Evolutionary conservation across 1,139 yeast genomes (phyloP), one percentile per base, ranked within the genome.

Genomic region (Geotrichum europaeum): DNA sequence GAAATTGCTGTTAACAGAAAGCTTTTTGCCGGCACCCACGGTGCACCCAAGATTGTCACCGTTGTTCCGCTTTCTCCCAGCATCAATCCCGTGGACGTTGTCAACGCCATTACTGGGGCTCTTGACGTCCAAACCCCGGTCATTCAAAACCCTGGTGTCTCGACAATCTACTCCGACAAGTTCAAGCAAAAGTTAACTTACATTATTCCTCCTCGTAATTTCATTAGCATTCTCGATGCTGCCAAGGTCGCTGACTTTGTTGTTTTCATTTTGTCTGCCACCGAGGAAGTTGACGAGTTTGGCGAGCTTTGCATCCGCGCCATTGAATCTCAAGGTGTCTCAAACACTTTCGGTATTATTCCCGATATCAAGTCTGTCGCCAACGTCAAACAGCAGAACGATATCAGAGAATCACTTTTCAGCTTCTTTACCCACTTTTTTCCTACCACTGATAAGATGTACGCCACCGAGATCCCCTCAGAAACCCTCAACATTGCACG

Each of bases 241-340:
- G 91, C 96, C 34, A 89, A 89, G 70, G 83, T 89, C 3, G 86
- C 98, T 0, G 99, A 95, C 75, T 90, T 84, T 71, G 95, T 91
- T 1, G 76, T 95, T 0, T 87, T 94, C 72, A 96, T 91, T 20
- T 77, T 94, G 54, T 89, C 97, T 58, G 96, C 97, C 7, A 78
- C 82, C 22, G 82, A 85, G 60, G 98, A 94, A 75, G 96, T 92
- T 53, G 92, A 87, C 64, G 81, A 80, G 49, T 83, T 84, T 68
- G 99, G 99, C 53, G 99, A 94, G 74, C 90, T 89, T 67, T 84
- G 92, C 51, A 80, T 95, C 64, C 84, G 98, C 73, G 87, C 96
- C 1, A 81, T 92, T 53, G 91, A 89, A 69, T 83, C 94, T 22
- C 99, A 95, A 76, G 99, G 99, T 78, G 86, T 94, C 32, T 87